Percentiles rank a stretch among this genome's conserved stretches.
phyloP scores from a whole-genome alignment of 345 rosid genomes.

The Aquilaria yunnanensis region DNA sequence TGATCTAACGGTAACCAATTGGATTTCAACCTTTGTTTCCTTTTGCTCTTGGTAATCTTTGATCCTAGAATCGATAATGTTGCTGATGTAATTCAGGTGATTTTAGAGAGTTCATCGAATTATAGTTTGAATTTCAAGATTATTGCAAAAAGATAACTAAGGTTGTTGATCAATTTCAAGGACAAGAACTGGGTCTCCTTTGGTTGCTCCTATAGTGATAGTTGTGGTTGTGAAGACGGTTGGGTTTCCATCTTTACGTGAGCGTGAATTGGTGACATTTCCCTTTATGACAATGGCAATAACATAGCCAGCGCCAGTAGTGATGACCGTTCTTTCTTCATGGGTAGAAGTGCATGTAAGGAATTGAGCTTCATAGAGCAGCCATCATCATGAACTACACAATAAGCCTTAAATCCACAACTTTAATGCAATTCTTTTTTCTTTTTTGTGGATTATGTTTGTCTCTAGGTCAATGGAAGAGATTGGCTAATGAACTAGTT shows the following conservation, averaged over 20 bases:
- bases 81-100: slow-evolving; percentile 42
- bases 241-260: not conserved
- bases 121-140: slow-evolving; percentile 33
- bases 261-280: not conserved
- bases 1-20: not conserved
- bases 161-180: slow-evolving; percentile 28
- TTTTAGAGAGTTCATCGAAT: slow-evolving; percentile 39
- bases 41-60: not conserved
- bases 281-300: no score
- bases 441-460: no score
- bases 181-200: slow-evolving; percentile 18
- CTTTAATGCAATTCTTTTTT: no score
- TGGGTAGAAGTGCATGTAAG: not conserved
- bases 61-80: slow-evolving; percentile 36
- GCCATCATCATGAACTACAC: no score
- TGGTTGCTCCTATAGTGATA: slow-evolving; percentile 1
- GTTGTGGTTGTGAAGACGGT: not conserved
- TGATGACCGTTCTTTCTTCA: slow-evolving; percentile 1
- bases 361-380: not conserved
- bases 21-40: not conserved
- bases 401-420: no score
- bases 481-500: no score
- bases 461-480: no score
- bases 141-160: slow-evolving; percentile 30
- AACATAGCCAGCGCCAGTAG: not conserved